Conservation (phyloP, 2,329 filamentous ascomycete genomes). For the Hypomyces rosellus region DNA sequence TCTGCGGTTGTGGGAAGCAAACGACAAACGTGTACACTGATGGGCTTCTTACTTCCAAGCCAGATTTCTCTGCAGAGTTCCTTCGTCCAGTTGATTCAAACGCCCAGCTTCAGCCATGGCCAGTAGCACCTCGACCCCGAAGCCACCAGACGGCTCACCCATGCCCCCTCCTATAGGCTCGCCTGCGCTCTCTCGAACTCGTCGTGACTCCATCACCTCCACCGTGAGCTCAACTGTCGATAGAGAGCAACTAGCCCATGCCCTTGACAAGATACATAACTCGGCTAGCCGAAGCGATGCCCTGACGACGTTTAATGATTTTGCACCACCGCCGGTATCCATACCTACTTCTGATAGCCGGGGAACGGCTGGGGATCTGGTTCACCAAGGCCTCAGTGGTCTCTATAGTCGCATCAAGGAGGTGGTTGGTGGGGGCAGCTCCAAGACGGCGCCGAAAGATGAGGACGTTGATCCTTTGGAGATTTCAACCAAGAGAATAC, state of each 20-base stretch:
- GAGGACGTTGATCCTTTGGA: slow-evolving; percentile 7
- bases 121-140: slow-evolving; percentile 23
- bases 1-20: background rate
- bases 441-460: slow-evolving; percentile 31
- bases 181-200: slow-evolving; percentile 26
- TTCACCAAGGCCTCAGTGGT: slow-evolving; percentile 82
- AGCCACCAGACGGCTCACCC: slow-evolving; percentile 23
- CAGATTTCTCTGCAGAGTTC: background rate
- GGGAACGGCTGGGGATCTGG: slow-evolving; percentile 62
- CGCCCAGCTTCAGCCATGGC: slow-evolving; percentile 19
- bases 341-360: slow-evolving; percentile 59
- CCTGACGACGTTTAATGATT: slow-evolving; percentile 91
- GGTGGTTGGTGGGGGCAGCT: slow-evolving; percentile 65
- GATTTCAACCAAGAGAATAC: slow-evolving; percentile 11
- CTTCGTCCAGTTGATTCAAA: background rate
- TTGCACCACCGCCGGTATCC: slow-evolving; percentile 62
- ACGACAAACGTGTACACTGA: background rate
- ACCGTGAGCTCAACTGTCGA: slow-evolving; percentile 42
- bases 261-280: slow-evolving; percentile 81
- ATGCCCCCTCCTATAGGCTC: slow-evolving; percentile 23
- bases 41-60: background rate
- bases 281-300: slow-evolving; percentile 79
- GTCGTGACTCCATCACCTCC: slow-evolving; percentile 35
- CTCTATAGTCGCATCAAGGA: slow-evolving; percentile 81
- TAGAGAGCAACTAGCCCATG: slow-evolving; percentile 67